phyloP scores from a whole-genome alignment of 768 basidiomycete species.

The Pulveroboletus sp. region DNA sequence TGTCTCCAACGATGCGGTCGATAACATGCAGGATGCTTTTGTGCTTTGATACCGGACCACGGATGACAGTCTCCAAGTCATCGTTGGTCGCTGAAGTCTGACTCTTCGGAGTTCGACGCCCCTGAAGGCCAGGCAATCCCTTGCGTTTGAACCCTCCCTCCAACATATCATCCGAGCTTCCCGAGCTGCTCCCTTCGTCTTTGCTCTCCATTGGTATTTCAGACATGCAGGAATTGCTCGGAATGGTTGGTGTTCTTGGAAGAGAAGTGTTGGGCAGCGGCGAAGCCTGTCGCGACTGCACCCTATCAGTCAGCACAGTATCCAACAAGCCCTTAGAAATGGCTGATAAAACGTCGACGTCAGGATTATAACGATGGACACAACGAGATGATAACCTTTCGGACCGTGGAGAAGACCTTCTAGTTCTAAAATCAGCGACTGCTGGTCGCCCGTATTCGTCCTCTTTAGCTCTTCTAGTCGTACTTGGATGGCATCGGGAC shows the following conservation, averaged over 20 bases:
- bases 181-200: conserved; percentile 39
- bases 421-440: conserved; percentile 39
- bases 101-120: not conserved
- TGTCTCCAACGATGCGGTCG: conserved; percentile 26
- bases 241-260: conserved; percentile 19
- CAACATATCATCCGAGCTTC: conserved; percentile 27
- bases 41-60: conserved; percentile 33
- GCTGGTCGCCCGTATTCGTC: conserved; percentile 13
- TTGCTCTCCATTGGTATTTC: conserved; percentile 35
- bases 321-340: not conserved
- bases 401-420: conserved; percentile 31
- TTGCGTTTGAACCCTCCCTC: conserved; percentile 17
- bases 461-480: conserved; percentile 43
- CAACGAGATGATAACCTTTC: conserved; percentile 17
- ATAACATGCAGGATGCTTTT: conserved; percentile 24
- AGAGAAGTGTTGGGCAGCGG: conserved; percentile 1
- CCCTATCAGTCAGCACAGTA: not conserved
- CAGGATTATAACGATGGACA: not conserved
- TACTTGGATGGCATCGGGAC: conserved; percentile 38
- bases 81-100: conserved; percentile 8
- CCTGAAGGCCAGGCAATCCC: not conserved
- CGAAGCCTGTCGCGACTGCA: not conserved
- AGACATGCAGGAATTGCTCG: conserved; percentile 29
- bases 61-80: conserved; percentile 40
- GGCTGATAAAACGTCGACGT: conserved; percentile 10